A percentile compares a stretch with the other conserved stretches of the same genome.
These are phyloP conservation scores for Sporobolus alterniflorus DNA, from an alignment of 202 grass and related monocot genomes.

Conservation along the genomic window DNA sequence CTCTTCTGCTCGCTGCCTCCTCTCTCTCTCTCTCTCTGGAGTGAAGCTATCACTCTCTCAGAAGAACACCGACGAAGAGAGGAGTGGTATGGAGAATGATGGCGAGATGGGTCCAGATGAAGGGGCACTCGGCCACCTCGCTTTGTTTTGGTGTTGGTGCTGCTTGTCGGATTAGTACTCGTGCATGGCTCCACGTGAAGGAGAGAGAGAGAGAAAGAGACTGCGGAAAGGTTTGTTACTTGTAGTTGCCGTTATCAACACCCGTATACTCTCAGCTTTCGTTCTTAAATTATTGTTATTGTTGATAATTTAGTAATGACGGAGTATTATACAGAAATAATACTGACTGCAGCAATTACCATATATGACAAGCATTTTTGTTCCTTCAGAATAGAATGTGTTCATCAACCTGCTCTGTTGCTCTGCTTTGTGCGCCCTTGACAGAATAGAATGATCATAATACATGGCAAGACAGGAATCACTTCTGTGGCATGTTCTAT, in stretches of 20 bases:
- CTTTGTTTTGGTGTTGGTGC: constrained; percentile 57
- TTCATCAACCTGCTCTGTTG: background rate
- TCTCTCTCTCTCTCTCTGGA: background rate
- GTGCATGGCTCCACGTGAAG: constrained; percentile 77
- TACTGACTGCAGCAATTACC: background rate
- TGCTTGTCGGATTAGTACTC: constrained; percentile 48
- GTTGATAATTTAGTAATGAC: too few species aligned
- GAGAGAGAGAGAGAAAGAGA: constrained; percentile 21
- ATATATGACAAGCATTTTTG: background rate
- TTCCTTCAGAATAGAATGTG: background rate
- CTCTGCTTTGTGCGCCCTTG: background rate
- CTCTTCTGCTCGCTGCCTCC: background rate
- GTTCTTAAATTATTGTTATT: too few species aligned
- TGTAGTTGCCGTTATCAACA: background rate
- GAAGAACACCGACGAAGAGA: background rate
- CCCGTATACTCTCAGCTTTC: too few species aligned
- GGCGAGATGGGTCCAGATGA: constrained; percentile 6
- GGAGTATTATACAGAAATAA: background rate
- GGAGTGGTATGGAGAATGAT: background rate
- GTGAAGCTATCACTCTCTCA: background rate
- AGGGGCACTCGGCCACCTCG: constrained; percentile 30
- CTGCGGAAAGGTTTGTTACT: background rate
- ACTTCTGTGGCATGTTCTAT: background rate
- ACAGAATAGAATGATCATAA: background rate
- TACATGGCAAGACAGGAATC: background rate